These are phyloP conservation scores for Colletotrichum limetticola DNA, from an alignment of 2,329 filamentous ascomycete genomes.

Conservation along the genomic window DNA sequence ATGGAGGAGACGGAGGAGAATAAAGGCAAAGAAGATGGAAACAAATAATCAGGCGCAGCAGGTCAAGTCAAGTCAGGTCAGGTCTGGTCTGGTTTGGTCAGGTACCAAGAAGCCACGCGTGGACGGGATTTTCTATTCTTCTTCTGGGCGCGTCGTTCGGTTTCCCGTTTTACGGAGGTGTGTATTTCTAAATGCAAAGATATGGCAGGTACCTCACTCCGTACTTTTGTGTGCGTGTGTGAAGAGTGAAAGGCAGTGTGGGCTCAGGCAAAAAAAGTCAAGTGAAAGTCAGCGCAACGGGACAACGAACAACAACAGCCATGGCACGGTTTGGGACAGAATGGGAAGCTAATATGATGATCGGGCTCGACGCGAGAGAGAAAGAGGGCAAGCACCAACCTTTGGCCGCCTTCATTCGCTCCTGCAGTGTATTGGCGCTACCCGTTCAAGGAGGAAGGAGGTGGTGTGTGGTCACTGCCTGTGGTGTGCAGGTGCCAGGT, in stretches of 20 bases:
- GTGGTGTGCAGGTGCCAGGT: background rate
- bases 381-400: slow-evolving; percentile 31
- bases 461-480: slow-evolving; percentile 6
- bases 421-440: slow-evolving; percentile 16
- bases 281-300: slow-evolving; percentile 16
- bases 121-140: slow-evolving; percentile 15
- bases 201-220: background rate
- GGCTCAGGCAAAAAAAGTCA: slow-evolving; percentile 11
- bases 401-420: slow-evolving; percentile 23
- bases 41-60: background rate
- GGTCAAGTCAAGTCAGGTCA: background rate
- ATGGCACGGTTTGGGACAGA: slow-evolving; percentile 25
- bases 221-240: background rate
- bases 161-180: slow-evolving; percentile 2
- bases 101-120: slow-evolving; percentile 25
- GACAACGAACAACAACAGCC: slow-evolving; percentile 12
- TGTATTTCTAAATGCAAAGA: background rate
- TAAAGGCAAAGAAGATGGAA: background rate
- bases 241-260: background rate
- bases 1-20: background rate
- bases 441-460: slow-evolving; percentile 3
- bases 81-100: background rate
- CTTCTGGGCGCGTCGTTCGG: slow-evolving; percentile 18
- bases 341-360: slow-evolving; percentile 33
- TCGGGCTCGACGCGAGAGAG: slow-evolving; percentile 30